phyloP scores from a whole-genome alignment of 2,329 filamentous ascomycete genomes.

The Alternaria longipes region DNA sequence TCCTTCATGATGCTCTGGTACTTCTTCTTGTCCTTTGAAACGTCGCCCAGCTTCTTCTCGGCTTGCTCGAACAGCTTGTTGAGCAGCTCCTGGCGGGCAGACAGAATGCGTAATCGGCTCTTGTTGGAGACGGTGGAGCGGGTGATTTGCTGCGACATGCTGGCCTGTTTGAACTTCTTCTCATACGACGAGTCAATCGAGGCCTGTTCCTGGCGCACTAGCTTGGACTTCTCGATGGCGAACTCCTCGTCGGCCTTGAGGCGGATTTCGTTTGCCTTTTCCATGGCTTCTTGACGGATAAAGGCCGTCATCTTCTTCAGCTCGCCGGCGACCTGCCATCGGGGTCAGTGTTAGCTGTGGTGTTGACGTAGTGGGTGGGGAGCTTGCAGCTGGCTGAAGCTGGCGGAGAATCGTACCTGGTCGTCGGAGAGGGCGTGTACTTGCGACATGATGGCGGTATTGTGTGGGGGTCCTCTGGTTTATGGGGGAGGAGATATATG shows the following conservation, averaged over 20 bases:
- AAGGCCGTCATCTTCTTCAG: conserved; percentile 99
- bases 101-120: conserved; percentile 87
- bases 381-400: conserved; percentile 22
- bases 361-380: conserved; percentile 37
- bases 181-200: conserved; percentile 92
- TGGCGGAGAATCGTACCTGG: conserved; percentile 70
- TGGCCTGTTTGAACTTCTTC: conserved; percentile 99
- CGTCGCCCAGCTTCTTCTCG: conserved; percentile 72
- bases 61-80: conserved; percentile 88
- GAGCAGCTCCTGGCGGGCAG: conserved; percentile 87
- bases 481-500: neutral
- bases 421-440: conserved; percentile 95
- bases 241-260: conserved; percentile 99
- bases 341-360: conserved; percentile 40
- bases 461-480: conserved; percentile 6
- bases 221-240: conserved; percentile 98
- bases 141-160: conserved; percentile 99
- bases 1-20: conserved; percentile 81
- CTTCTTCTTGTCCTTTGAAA: conserved; percentile 73
- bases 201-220: conserved; percentile 93
- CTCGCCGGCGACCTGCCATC: conserved; percentile 86
- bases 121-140: conserved; percentile 96
- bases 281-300: conserved; percentile 97
- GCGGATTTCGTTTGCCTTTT: conserved; percentile 96
- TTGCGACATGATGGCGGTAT: conserved; percentile 80